These are phyloP conservation scores for Taiozyma sp. DNA, from an alignment of 1,139 yeast genomes.

Conservation along the genomic window DNA sequence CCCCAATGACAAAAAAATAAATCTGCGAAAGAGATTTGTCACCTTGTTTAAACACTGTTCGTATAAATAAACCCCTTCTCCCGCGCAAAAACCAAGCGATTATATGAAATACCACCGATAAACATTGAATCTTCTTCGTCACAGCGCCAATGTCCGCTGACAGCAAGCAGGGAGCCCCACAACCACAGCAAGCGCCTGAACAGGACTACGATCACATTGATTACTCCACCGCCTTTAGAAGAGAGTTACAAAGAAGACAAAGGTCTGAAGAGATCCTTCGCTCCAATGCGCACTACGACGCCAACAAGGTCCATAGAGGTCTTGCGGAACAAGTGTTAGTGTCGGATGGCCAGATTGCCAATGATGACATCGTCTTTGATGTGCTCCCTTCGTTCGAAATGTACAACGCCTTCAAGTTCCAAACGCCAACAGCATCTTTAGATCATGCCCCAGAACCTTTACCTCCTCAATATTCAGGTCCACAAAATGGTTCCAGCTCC, in stretches of 20 bases:
- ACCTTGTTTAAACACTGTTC: no score
- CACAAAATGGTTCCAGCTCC: not conserved
- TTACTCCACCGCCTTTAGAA: slow-evolving; percentile 13
- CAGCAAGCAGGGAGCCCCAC: not conserved
- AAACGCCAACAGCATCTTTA: slow-evolving; percentile 25
- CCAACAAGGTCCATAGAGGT: slow-evolving; percentile 1
- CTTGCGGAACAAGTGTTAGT: not conserved
- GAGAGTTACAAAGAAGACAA: slow-evolving; percentile 10
- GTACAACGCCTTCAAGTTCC: slow-evolving; percentile 50
- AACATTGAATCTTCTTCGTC: no score
- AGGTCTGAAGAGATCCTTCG: slow-evolving; percentile 7
- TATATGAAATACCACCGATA: no score
- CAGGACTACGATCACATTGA: slow-evolving; percentile 11
- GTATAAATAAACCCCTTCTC: no score
- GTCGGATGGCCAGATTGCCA: slow-evolving; percentile 5
- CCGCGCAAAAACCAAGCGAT: no score
- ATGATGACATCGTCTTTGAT: slow-evolving; percentile 29
- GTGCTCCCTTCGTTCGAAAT: slow-evolving; percentile 61
- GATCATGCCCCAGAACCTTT: not conserved
- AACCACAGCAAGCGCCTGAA: not conserved
- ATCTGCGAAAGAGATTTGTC: no score
- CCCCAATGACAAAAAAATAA: no score
- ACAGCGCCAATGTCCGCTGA: not conserved
- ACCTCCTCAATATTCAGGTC: slow-evolving; percentile 11
- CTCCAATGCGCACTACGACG: slow-evolving; percentile 1